These are phyloP conservation scores for Thalassiosira ordinaria DNA, from an alignment of 352 stramenopile genomes.

Conservation along the genomic window DNA sequence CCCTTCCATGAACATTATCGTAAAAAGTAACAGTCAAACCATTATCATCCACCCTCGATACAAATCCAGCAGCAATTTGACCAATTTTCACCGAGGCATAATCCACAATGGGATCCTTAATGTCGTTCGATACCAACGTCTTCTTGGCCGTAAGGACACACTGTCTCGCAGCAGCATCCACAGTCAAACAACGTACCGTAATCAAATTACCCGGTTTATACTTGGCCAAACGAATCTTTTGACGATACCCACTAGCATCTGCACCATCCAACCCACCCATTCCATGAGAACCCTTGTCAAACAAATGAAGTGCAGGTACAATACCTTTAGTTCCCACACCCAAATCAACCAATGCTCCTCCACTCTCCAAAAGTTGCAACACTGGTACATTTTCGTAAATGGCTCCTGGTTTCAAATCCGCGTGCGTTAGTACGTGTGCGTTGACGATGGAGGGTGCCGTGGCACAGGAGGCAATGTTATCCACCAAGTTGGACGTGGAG, in stretches of 20 bases:
- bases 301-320: conserved; percentile 76
- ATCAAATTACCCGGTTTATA: conserved; percentile 78
- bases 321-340: conserved; percentile 72
- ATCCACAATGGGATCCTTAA: conserved; percentile 85
- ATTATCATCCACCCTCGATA: conserved; percentile 93
- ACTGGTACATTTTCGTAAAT: conserved; percentile 81
- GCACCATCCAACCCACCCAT: conserved; percentile 29
- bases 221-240: conserved; percentile 73
- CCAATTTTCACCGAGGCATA: conserved; percentile 84
- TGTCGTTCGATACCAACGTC: conserved; percentile 86
- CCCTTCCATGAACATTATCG: conserved; percentile 93
- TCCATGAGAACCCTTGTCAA: conserved; percentile 68
- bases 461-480: conserved; percentile 76
- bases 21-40: conserved; percentile 95
- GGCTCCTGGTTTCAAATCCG: conserved; percentile 69
- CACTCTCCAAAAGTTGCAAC: conserved; percentile 61
- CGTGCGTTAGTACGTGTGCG: conserved; percentile 78
- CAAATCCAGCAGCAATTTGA: conserved; percentile 89
- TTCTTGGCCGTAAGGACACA: conserved; percentile 91
- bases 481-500: conserved; percentile 70
- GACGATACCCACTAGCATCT: conserved; percentile 65
- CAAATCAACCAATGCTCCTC: conserved; percentile 75
- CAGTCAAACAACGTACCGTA: conserved; percentile 75
- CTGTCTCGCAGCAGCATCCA: conserved; percentile 61
- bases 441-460: conserved; percentile 73